These are phyloP conservation scores for Starmerella vitae DNA, from an alignment of 805 yeast species.

Conservation along the genomic window DNA sequence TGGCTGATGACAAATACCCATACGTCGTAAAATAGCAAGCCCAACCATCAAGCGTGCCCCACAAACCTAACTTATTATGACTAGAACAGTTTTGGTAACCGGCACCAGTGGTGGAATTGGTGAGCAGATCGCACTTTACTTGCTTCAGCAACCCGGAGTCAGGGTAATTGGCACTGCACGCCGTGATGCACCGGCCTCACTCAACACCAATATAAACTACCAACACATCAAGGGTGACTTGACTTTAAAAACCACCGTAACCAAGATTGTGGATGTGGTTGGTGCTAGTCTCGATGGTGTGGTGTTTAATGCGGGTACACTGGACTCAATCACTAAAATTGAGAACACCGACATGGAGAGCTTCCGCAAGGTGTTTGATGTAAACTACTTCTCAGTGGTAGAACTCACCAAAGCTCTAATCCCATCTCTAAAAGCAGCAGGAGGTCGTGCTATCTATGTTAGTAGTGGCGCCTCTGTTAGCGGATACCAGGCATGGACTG, in stretches of 20 bases:
- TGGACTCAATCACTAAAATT: constrained; percentile 56
- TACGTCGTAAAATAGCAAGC: too few species aligned
- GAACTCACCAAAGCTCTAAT: constrained; percentile 34
- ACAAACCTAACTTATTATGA: too few species aligned
- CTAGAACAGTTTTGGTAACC: constrained; percentile 20
- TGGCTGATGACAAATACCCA: too few species aligned
- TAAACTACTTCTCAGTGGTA: constrained; percentile 68
- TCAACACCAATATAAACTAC: constrained; percentile 31
- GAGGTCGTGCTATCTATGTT: constrained; percentile 62
- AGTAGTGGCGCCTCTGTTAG: constrained; percentile 77
- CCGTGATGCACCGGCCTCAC: constrained; percentile 30
- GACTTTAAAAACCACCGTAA: constrained; percentile 28
- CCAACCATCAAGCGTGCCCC: too few species aligned
- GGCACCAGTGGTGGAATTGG: constrained; percentile 43
- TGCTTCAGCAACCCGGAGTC: constrained; percentile 31
- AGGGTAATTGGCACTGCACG: constrained; percentile 64
- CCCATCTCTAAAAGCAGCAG: constrained; percentile 42
- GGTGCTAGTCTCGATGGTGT: constrained; percentile 31
- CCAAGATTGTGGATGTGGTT: constrained; percentile 23
- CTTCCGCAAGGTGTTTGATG: constrained; percentile 56
- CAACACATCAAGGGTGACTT: constrained; percentile 41
- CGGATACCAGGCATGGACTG: constrained; percentile 65
- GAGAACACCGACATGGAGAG: constrained; percentile 34
- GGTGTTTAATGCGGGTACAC: constrained; percentile 59
- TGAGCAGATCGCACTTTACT: constrained; percentile 45